These are phyloP conservation scores for Lenwebbia sp. DNA, from an alignment of 345 rosid genomes.

Conservation along the genomic window DNA sequence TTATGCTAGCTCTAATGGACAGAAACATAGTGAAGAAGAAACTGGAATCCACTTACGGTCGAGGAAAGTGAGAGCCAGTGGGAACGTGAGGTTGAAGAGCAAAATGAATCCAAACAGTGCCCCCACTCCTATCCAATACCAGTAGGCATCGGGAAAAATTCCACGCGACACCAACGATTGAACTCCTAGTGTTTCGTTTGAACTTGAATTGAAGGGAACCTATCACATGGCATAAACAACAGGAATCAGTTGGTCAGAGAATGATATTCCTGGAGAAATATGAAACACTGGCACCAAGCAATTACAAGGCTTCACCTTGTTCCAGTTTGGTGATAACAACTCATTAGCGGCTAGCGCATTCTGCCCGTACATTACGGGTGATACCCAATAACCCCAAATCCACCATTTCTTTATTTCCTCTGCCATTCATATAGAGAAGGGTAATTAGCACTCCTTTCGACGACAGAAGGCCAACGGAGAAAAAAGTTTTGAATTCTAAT, in stretches of 20 bases:
- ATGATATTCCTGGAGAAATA: neutral
- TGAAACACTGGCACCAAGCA: neutral
- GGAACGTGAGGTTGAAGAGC: constrained; percentile 23
- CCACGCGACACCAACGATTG: constrained; percentile 25
- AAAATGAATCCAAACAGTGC: constrained; percentile 21
- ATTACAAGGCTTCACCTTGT: constrained; percentile 11
- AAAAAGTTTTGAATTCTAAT: neutral
- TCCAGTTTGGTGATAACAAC: constrained; percentile 50
- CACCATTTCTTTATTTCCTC: constrained; percentile 48
- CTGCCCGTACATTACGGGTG: constrained; percentile 58
- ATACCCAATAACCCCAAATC: constrained; percentile 55
- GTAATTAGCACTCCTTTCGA: neutral
- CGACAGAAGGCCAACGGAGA: neutral
- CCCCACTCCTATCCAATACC: constrained; percentile 49
- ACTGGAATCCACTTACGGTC: constrained; percentile 14
- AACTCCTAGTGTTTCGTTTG: constrained; percentile 29
- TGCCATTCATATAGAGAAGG: neutral
- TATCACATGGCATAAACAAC: neutral
- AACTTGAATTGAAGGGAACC: neutral
- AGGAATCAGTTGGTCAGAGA: neutral
- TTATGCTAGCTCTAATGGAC: neutral
- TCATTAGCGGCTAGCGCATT: constrained; percentile 41
- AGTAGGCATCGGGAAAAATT: constrained; percentile 17
- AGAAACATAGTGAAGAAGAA: neutral
- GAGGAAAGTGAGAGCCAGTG: constrained; percentile 27